These are phyloP conservation scores for Comarum palustre DNA, from an alignment of 306 rosid species.

Conservation along the genomic window DNA sequence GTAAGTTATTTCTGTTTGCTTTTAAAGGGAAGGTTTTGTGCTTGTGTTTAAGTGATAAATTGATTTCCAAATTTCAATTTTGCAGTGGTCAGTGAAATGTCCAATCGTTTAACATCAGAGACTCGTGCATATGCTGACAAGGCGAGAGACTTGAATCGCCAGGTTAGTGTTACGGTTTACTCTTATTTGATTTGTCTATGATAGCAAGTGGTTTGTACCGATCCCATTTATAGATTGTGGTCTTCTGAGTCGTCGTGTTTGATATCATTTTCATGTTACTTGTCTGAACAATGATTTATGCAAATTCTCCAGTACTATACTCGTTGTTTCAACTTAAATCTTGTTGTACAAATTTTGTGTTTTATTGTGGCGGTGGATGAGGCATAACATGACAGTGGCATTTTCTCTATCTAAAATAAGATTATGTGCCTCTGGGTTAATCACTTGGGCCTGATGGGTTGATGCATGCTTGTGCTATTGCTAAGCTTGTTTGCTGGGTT, in stretches of 20 bases:
- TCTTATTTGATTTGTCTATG: constrained; percentile 24
- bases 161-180: constrained; percentile 45
- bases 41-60: constrained; percentile 14
- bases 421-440: not conserved
- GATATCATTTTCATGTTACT: not conserved
- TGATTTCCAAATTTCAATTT: constrained; percentile 29
- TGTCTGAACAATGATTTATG: not conserved
- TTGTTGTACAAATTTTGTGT: not conserved
- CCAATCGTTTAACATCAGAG: constrained; percentile 91
- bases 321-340: not conserved
- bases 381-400: not conserved
- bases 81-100: constrained; percentile 99
- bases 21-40: not conserved
- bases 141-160: constrained; percentile 89
- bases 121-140: constrained; percentile 88
- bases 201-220: not conserved
- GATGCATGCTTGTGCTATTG: not conserved
- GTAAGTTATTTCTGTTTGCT: constrained; percentile 47
- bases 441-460: not conserved
- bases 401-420: not conserved
- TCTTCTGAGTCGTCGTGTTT: not conserved
- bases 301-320: not conserved
- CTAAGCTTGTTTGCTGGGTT: constrained; percentile 14
- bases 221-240: not conserved
- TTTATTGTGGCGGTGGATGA: not conserved